Base-by-base conservation (phyloP, 202 grass and related monocot genomes). In the Setaria viridis region DNA sequence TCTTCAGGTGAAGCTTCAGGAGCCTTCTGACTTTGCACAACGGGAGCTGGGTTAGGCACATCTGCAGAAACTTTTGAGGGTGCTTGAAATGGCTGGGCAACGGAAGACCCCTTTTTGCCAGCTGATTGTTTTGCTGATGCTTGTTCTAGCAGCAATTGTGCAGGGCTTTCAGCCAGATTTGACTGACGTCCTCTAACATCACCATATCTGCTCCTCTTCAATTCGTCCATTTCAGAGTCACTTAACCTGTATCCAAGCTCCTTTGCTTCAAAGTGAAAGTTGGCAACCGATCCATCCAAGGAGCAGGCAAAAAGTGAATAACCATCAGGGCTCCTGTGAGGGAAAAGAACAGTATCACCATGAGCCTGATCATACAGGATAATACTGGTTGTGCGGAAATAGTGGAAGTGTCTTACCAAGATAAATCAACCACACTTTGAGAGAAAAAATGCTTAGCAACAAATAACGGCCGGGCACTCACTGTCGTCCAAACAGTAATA, bases 381-480 rank as follows among this genome's bases (percentile, higher is more conserved):
- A 29, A 77, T 63, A 84, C 11, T 76, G 9, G 63, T 67, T 77
- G 46, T 58, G 75, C 4, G 76, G 69, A 71, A 20, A 67, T 55
- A 63, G 45, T 62, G 7, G 35, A 72, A 76, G 30, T 68, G 14
- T 72, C 78, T 84, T 89, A 99, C 97, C 97, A 99, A 81, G 96
- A 92, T 87, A 99, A 91, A 92, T 99, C 96, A 80, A 99, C 96
- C 72, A 99, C 96, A 15, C 97, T 96, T 88, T 99, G 97, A 41
- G 93, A 91, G 76, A 99, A 99, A 78, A 99, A 99, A 88, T 99
- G 97, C 68, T 91, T 99, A n/a, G 97, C 97, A 80, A 99, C 97
- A 90, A 99, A 96, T 45, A 99, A 80, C 70, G 93, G 97, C 0
- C 97, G 79, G 25, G 97, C 90, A 92, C 97, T 95, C 25, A 88